phyloP scores from a whole-genome alignment of 805 yeast species.

The Lachancea fermentati region DNA sequence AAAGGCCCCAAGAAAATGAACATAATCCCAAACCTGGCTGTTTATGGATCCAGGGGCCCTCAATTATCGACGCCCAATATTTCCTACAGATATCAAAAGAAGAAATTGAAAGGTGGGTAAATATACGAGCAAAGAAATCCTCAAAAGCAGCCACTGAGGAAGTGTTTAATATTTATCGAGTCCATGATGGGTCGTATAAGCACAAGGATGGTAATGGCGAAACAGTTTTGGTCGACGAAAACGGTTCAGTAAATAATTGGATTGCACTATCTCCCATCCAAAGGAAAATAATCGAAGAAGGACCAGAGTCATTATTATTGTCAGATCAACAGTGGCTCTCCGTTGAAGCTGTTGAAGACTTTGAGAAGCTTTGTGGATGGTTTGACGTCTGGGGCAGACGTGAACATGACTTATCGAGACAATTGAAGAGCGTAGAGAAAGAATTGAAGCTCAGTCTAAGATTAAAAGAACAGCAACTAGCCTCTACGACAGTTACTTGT shows the following conservation, averaged over 20 bases:
- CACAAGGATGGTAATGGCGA: constrained; percentile 14
- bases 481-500: too few relatives aligned
- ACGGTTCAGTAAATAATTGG: constrained; percentile 14
- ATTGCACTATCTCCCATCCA: constrained; percentile 35
- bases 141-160: constrained; percentile 22
- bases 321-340: constrained; percentile 59
- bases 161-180: constrained; percentile 20
- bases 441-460: constrained; percentile 32
- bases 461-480: too few relatives aligned
- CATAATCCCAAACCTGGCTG: constrained; percentile 57
- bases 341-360: constrained; percentile 55
- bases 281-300: constrained; percentile 64
- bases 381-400: constrained; percentile 69
- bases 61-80: constrained; percentile 38
- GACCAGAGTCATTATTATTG: constrained; percentile 47
- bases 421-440: constrained; percentile 47
- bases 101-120: constrained; percentile 27
- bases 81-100: constrained; percentile 31
- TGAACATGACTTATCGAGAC: constrained; percentile 62
- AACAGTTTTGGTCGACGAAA: constrained; percentile 17
- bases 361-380: constrained; percentile 56
- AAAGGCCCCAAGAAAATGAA: constrained; percentile 41
- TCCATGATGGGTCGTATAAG: constrained; percentile 17
- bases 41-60: constrained; percentile 91
- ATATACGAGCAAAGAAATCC: constrained; percentile 16